Conservation (phyloP, 768 basidiomycete species). For the Tricholoma sp. region DNA sequence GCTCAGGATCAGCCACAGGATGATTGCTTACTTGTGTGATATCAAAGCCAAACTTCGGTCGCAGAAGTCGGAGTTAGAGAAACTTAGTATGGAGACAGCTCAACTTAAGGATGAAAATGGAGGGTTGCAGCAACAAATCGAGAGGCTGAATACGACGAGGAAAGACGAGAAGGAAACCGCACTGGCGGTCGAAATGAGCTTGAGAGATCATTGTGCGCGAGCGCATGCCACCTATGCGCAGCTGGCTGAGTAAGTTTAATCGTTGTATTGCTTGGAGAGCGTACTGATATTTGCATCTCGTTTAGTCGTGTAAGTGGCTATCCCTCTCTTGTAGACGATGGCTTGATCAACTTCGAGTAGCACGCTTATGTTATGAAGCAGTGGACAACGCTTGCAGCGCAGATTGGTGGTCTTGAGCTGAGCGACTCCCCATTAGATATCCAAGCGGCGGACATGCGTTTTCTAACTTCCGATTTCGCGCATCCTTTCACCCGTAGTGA, state of each 20-base stretch:
- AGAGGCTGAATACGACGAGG: slow-evolving; percentile 34
- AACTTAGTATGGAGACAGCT: slow-evolving; percentile 28
- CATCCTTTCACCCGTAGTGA: slow-evolving; percentile 26
- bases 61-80: slow-evolving; percentile 27
- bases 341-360: neutral
- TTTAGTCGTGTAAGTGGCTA: slow-evolving; percentile 28
- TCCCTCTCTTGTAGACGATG: neutral
- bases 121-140: slow-evolving; percentile 31
- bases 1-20: slow-evolving; percentile 41
- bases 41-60: slow-evolving; percentile 35
- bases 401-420: neutral
- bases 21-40: slow-evolving; percentile 48
- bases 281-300: slow-evolving; percentile 1
- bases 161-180: slow-evolving; percentile 49
- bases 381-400: neutral
- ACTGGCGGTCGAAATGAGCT: slow-evolving; percentile 43
- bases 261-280: neutral
- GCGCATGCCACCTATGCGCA: slow-evolving; percentile 39
- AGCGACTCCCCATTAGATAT: neutral
- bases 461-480: slow-evolving; percentile 25
- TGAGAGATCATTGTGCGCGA: slow-evolving; percentile 47
- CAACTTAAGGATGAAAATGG: slow-evolving; percentile 30
- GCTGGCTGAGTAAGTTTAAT: slow-evolving; percentile 34
- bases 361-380: neutral
- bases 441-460: slow-evolving; percentile 1